Percentiles rank a stretch among this genome's conserved stretches.
Conservation (phyloP, 305 asterid species). For the Fraxinus latifolia region DNA sequence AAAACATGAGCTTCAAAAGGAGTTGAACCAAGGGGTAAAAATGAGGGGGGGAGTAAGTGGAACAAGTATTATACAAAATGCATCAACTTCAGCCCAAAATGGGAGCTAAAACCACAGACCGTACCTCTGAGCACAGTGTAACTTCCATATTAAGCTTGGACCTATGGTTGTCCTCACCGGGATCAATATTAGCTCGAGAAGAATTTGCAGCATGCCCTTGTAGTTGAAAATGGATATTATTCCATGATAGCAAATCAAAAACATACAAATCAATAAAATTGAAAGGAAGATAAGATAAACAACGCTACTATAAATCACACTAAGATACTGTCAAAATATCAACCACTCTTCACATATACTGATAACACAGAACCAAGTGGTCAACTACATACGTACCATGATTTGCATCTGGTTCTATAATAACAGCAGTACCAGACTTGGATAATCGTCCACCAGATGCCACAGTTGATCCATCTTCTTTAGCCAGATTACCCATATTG, state of each 20-base stretch:
- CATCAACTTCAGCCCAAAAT: neutral
- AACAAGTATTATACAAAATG: neutral
- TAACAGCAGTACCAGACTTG: conserved; percentile 39
- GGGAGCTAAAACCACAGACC: conserved; percentile 18
- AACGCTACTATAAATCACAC: conserved; percentile 1
- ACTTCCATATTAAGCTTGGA: conserved; percentile 44
- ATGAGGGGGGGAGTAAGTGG: neutral
- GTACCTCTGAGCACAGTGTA: conserved; percentile 53
- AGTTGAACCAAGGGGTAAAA: neutral
- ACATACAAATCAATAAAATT: conserved; percentile 2
- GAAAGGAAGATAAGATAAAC: neutral
- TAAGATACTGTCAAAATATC: conserved; percentile 3
- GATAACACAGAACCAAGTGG: conserved; percentile 8
- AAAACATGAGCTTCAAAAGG: neutral
- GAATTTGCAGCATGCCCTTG: conserved; percentile 46
- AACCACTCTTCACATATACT: conserved; percentile 4
- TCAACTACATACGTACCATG: conserved; percentile 37
- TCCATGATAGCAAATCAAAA: conserved; percentile 20
- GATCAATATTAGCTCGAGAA: conserved; percentile 44
- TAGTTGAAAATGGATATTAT: conserved; percentile 27
- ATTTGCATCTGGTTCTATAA: conserved; percentile 42
- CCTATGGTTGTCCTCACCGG: conserved; percentile 38
- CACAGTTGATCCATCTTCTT: conserved; percentile 42
- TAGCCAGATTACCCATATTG: conserved; percentile 41
- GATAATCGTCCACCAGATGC: conserved; percentile 49